phyloP scores from a whole-genome alignment of 2,329 filamentous ascomycete genomes.

The Exserohilum turcica region DNA sequence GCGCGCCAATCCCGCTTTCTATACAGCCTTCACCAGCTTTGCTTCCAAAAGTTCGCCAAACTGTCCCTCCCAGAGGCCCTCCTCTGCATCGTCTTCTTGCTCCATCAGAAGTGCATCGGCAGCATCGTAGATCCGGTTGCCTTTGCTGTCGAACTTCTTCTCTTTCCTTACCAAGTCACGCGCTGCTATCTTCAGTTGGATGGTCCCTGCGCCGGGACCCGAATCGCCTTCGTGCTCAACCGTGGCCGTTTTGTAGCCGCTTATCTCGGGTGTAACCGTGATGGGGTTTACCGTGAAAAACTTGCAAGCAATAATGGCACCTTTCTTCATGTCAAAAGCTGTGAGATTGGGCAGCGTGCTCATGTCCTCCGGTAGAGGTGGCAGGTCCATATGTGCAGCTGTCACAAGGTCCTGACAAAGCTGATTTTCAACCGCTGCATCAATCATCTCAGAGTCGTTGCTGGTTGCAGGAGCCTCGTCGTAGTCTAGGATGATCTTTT shows the following conservation, averaged over 20 bases:
- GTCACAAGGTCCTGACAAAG: slow-evolving; percentile 52
- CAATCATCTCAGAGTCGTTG: slow-evolving; percentile 27
- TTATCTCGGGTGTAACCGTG: slow-evolving; percentile 68
- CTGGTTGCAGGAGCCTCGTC: slow-evolving; percentile 33
- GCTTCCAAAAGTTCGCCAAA: slow-evolving; percentile 38
- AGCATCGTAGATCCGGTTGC: slow-evolving; percentile 73
- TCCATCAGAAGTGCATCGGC: slow-evolving; percentile 49
- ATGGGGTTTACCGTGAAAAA: slow-evolving; percentile 63
- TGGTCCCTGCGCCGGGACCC: slow-evolving; percentile 53
- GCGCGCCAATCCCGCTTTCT: not conserved
- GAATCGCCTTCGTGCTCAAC: slow-evolving; percentile 58
- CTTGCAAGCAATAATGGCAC: slow-evolving; percentile 73
- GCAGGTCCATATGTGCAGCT: slow-evolving; percentile 63
- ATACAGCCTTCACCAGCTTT: slow-evolving; percentile 35
- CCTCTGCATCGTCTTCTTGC: slow-evolving; percentile 31
- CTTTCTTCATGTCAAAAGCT: slow-evolving; percentile 56
- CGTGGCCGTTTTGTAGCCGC: slow-evolving; percentile 66
- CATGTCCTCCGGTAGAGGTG: slow-evolving; percentile 64
- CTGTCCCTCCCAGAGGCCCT: slow-evolving; percentile 31
- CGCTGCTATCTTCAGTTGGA: slow-evolving; percentile 70
- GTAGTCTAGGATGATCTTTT: slow-evolving; percentile 40
- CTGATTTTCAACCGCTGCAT: slow-evolving; percentile 36
- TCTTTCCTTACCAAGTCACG: slow-evolving; percentile 66
- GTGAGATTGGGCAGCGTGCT: slow-evolving; percentile 59
- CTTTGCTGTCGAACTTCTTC: slow-evolving; percentile 69